Conservation (phyloP, 2,329 filamentous ascomycete genomes). For the Fusarium humuli region DNA sequence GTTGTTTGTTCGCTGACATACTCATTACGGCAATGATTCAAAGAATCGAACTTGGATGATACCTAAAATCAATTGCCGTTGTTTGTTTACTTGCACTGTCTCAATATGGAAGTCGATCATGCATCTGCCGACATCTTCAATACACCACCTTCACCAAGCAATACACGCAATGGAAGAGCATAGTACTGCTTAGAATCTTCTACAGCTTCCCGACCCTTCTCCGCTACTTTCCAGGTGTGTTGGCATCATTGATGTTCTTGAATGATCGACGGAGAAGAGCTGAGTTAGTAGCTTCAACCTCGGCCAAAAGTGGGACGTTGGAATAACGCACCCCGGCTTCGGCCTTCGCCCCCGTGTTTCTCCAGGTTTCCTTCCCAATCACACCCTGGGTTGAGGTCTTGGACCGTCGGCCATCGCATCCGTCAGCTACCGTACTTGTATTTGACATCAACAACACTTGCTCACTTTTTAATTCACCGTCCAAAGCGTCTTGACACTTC, state of each 20-base stretch:
- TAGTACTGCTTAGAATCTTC: conserved; percentile 27
- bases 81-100: background rate
- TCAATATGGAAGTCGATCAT: conserved; percentile 1
- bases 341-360: conserved; percentile 44
- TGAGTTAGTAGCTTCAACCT: conserved; percentile 33
- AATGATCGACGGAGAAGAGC: conserved; percentile 11
- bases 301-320: conserved; percentile 41
- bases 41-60: background rate
- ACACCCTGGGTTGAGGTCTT: conserved; percentile 15
- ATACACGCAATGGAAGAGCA: conserved; percentile 1
- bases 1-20: background rate
- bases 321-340: conserved; percentile 40
- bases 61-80: background rate
- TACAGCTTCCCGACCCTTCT: conserved; percentile 28
- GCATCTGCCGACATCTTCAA: conserved; percentile 12
- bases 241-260: conserved; percentile 19
- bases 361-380: conserved; percentile 45
- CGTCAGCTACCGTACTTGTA: conserved; percentile 22
- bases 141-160: background rate
- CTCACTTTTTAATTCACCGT: conserved; percentile 10
- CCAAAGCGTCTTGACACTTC: background rate
- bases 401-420: conserved; percentile 27
- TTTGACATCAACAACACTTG: conserved; percentile 42
- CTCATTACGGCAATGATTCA: background rate
- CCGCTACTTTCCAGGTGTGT: background rate